Base-by-base conservation (phyloP, 1,284 basidiomycete genomes). In the Fomitopsis schrenkii region DNA sequence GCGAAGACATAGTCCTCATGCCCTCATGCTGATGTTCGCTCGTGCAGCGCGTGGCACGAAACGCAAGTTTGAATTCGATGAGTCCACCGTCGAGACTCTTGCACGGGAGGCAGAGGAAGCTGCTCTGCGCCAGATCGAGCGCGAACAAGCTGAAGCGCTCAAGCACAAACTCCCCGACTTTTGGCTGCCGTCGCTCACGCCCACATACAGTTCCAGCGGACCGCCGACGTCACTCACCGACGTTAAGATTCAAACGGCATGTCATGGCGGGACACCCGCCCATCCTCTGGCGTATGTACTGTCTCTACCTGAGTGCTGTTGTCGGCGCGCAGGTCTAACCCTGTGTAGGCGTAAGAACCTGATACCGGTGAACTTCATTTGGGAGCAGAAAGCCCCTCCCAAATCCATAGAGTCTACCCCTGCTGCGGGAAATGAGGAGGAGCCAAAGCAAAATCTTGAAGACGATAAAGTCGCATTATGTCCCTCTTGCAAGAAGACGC, bases 91-190 rank as follows among this genome's bases (percentile, higher is more conserved):
- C 1, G 91, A 95, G 64, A 77, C 77, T 38, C 79, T 93, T 7
- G 84, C 91, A 28, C 79, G 77, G 15, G 89, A 94, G 71, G 94
- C 94, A 0, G 94, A 97, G 73, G 91, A 93, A 58, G 87, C 86
- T 19, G 95, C 95, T 0, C 76, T 95, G 55, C 83, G 81, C 35
- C 79, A 87, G 67, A 93, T 97, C 46, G 93, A 95, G 71, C 81
- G 81, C 30, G 95, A 98, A 73, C 92, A 94, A 70, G 87, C 88
- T 0, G 93, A 94, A 63, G 83, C 89, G 3, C 77, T 96, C 57
- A 91, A 90, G 62, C 83, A 86, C 61, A 97, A 97, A 73, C 82
- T 98, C 7, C 94, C 95, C 0, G 94, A 96, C 67, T 98, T 97
- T 72, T 98, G 95, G 95, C 80, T 97, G 50, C 95, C 92, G 19